These are phyloP conservation scores for Neurospora sp. DNA, from an alignment of 495 filamentous ascomycete genomes.

Conservation along the genomic window DNA sequence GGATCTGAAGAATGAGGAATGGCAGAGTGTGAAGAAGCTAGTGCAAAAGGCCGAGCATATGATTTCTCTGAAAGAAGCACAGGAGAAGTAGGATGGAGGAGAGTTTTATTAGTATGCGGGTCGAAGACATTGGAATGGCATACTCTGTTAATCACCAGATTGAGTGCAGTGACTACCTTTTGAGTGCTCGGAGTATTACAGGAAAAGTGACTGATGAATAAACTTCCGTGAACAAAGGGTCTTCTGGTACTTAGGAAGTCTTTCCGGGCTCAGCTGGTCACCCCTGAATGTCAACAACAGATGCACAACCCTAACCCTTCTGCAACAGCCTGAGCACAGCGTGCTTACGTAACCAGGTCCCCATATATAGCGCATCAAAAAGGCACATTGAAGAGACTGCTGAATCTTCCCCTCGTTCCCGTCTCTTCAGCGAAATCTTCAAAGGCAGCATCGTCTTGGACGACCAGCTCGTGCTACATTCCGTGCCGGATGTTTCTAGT, in stretches of 20 bases:
- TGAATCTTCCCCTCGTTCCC: not conserved
- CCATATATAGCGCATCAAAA: not conserved
- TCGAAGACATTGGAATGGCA: not conserved
- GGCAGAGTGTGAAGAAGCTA: constrained; percentile 80
- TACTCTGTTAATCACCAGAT: not conserved
- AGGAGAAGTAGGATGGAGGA: not conserved
- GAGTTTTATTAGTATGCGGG: not conserved
- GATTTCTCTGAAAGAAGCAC: not conserved
- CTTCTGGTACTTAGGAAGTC: not conserved
- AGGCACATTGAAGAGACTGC: not conserved
- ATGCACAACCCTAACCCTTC: not conserved
- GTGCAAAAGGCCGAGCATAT: constrained; percentile 52
- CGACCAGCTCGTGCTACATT: not conserved
- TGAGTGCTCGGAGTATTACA: not conserved
- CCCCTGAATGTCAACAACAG: not conserved
- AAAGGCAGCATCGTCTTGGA: not conserved
- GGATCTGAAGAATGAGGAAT: constrained; percentile 73
- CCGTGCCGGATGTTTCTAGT: not conserved
- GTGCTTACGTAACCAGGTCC: not conserved
- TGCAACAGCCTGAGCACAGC: not conserved
- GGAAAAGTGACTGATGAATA: not conserved
- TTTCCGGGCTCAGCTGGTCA: not conserved
- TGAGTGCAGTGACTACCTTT: not conserved
- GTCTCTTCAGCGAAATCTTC: not conserved
- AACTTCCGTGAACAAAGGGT: not conserved